Evolutionary conservation across 2,329 filamentous ascomycete species (phyloP).

Genomic region (Dothideomycetes sp.): DNA sequence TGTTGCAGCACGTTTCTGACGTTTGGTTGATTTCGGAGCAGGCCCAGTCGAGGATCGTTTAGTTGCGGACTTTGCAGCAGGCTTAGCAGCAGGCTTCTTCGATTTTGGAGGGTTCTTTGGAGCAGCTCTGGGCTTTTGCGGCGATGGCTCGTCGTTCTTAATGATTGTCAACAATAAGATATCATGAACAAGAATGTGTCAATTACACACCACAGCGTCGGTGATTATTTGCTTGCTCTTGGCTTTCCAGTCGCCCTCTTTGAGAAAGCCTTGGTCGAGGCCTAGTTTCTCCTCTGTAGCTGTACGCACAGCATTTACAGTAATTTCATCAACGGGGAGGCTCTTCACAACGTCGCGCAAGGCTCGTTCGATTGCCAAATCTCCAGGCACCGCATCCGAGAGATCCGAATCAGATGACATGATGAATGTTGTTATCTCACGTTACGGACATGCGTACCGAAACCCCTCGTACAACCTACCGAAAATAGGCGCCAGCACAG

Average conservation of each 20-base stretch:
- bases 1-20: conserved; percentile 5
- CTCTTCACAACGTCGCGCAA: conserved; percentile 30
- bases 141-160: conserved; percentile 1
- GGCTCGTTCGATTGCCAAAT: conserved; percentile 26
- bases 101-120: conserved; percentile 4
- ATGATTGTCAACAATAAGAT: not conserved
- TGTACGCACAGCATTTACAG: conserved; percentile 44
- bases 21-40: not conserved
- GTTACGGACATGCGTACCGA: no score
- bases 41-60: conserved; percentile 1
- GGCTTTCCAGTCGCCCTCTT: conserved; percentile 43
- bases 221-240: conserved; percentile 43
- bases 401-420: conserved; percentile 5
- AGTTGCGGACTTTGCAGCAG: not conserved
- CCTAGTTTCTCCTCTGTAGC: conserved; percentile 41
- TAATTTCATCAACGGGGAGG: conserved; percentile 40
- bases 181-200: not conserved
- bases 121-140: conserved; percentile 3
- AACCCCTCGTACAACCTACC: no score
- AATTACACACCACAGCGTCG: conserved; percentile 32
- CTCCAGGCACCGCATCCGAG: conserved; percentile 18
- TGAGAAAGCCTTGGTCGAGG: conserved; percentile 45
- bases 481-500: no score
- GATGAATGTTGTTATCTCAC: no score
- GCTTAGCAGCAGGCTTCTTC: not conserved